Percentiles rank a stretch among this genome's conserved stretches.
Evolutionary conservation across 1,284 basidiomycete species (phyloP).

Genomic region (Ustilago hordei): DNA sequence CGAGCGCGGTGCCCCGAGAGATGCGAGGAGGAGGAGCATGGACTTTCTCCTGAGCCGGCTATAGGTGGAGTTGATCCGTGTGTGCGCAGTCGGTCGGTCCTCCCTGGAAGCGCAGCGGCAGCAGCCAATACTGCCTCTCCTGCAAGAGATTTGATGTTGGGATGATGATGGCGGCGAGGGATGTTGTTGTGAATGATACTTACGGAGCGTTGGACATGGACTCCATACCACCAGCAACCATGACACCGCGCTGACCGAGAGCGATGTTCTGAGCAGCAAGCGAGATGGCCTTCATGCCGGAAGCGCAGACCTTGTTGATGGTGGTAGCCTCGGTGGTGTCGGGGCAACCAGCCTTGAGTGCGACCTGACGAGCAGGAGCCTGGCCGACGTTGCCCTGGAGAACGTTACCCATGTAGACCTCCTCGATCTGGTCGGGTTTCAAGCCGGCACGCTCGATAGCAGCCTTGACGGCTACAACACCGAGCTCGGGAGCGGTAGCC

Average conservation of each 20-base stretch:
- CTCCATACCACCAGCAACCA: constrained; percentile 72
- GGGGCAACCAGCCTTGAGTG: constrained; percentile 89
- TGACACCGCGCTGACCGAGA: constrained; percentile 70
- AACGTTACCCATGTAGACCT: constrained; percentile 92
- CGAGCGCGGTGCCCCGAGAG: constrained; percentile 14
- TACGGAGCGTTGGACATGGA: constrained; percentile 71
- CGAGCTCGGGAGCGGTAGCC: constrained; percentile 90
- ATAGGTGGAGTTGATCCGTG: not conserved
- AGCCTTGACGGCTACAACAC: constrained; percentile 87
- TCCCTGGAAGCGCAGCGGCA: not conserved
- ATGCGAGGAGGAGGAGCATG: constrained; percentile 8
- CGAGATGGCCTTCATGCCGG: constrained; percentile 72
- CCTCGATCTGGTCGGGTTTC: constrained; percentile 85
- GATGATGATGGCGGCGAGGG: constrained; percentile 10
- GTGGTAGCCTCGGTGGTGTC: constrained; percentile 93
- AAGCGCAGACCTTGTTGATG: constrained; percentile 80
- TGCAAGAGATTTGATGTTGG: not conserved
- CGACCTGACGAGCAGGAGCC: constrained; percentile 71
- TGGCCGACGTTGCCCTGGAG: constrained; percentile 71
- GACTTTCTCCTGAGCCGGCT: constrained; percentile 4
- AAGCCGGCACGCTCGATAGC: constrained; percentile 81
- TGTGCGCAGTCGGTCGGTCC: not conserved
- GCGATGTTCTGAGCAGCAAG: constrained; percentile 71
- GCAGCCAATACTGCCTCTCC: not conserved
- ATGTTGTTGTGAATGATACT: constrained; percentile 34